phyloP scores from a whole-genome alignment of 2,329 filamentous ascomycete genomes.

The Drechslera avenae region DNA sequence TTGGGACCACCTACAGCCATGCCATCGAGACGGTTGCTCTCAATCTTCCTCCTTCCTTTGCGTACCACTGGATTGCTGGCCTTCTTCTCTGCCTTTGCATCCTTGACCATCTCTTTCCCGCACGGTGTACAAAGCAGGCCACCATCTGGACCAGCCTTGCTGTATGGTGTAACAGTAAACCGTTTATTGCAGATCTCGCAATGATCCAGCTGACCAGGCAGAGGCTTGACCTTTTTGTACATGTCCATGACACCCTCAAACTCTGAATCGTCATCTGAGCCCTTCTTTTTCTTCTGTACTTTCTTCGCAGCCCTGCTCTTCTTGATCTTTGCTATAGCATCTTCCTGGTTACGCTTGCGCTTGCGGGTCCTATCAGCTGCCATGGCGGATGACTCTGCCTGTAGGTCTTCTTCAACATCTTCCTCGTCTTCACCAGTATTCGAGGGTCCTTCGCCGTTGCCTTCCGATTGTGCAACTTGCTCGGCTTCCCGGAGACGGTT shows the following conservation, averaged over 20 bases:
- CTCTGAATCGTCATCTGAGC: slow-evolving; percentile 52
- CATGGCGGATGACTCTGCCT: slow-evolving; percentile 48
- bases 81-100: slow-evolving; percentile 65
- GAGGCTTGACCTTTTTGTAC: slow-evolving; percentile 62
- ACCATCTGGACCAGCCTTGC: slow-evolving; percentile 78
- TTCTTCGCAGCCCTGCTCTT: slow-evolving; percentile 58
- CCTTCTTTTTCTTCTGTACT: slow-evolving; percentile 51
- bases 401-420: slow-evolving; percentile 39
- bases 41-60: slow-evolving; percentile 72
- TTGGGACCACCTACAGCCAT: slow-evolving; percentile 68
- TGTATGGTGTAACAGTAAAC: slow-evolving; percentile 92
- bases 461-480: slow-evolving; percentile 44
- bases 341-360: slow-evolving; percentile 63
- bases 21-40: slow-evolving; percentile 86
- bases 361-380: slow-evolving; percentile 57
- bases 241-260: slow-evolving; percentile 59
- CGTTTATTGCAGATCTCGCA: slow-evolving; percentile 84
- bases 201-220: slow-evolving; percentile 87
- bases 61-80: slow-evolving; percentile 62
- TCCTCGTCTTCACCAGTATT: slow-evolving; percentile 45
- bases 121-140: slow-evolving; percentile 85
- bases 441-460: slow-evolving; percentile 44
- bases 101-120: slow-evolving; percentile 73
- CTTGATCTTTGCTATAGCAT: slow-evolving; percentile 49
- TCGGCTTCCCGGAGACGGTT: slow-evolving; percentile 58